Evolutionary conservation across 441 rosid genomes (phyloP).

Genomic region (Metrosideros polymorpha): DNA sequence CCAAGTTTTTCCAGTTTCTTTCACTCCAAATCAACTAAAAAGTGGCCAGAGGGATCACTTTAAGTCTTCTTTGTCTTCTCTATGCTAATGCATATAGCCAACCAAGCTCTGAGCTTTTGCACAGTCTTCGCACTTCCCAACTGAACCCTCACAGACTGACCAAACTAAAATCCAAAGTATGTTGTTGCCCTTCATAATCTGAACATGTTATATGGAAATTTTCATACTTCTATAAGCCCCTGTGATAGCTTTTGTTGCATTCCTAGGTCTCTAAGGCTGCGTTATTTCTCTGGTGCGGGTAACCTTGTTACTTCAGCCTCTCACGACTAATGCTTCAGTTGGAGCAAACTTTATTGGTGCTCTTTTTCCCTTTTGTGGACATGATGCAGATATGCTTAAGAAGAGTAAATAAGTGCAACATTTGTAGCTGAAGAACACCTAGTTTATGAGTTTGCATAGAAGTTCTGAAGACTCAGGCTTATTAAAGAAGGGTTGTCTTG

Average conservation of each 20-base stretch:
- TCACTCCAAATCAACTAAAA: neutral
- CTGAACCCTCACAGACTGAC: neutral
- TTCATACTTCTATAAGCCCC: neutral
- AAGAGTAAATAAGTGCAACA: neutral
- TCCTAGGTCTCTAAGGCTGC: neutral
- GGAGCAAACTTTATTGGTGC: neutral
- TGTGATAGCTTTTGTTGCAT: neutral
- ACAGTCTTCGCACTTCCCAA: neutral
- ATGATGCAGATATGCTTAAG: neutral
- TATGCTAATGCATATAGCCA: neutral
- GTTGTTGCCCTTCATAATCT: neutral
- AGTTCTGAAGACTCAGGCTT: neutral
- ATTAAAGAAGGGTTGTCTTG: neutral
- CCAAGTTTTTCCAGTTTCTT: neutral
- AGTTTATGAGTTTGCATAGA: neutral
- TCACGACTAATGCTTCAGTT: neutral
- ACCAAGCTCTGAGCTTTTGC: neutral
- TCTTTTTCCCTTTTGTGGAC: neutral
- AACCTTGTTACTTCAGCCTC: neutral
- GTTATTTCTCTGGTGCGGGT: neutral
- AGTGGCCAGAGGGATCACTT: neutral
- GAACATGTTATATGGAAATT: neutral
- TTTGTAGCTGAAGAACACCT: neutral
- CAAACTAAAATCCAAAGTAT: neutral
- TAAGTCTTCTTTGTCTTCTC: neutral